Percentiles rank a stretch among this genome's conserved stretches.
These are phyloP conservation scores for Trametes elegans DNA, from an alignment of 768 basidiomycete genomes.

Conservation along the genomic window DNA sequence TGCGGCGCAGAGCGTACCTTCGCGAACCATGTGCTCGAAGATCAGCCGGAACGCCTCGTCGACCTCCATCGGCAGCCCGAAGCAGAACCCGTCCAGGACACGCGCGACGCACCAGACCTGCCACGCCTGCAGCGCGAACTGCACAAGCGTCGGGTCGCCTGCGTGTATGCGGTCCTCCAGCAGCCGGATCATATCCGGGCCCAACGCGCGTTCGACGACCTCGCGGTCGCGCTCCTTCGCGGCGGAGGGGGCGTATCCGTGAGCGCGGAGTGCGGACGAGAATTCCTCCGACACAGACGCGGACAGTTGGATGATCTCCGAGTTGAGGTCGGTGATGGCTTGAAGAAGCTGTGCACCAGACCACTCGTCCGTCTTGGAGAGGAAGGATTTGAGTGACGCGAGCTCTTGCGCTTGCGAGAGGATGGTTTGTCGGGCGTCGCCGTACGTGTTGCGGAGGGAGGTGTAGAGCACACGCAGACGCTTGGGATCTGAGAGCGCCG, in stretches of 20 bases:
- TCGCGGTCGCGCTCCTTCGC: conserved; percentile 28
- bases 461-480: conserved; percentile 24
- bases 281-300: conserved; percentile 34
- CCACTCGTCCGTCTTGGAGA: conserved; percentile 35
- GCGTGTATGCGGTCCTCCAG: conserved; percentile 30
- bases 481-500: conserved; percentile 18
- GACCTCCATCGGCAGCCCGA: conserved; percentile 30
- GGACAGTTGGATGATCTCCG: conserved; percentile 35
- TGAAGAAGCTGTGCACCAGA: conserved; percentile 35
- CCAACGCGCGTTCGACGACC: conserved; percentile 28
- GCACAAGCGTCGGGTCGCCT: conserved; percentile 34
- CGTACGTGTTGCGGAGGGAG: conserved; percentile 26
- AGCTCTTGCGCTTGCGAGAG: conserved; percentile 32
- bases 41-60: conserved; percentile 29
- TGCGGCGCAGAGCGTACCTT: conserved; percentile 22
- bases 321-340: conserved; percentile 33
- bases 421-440: conserved; percentile 24
- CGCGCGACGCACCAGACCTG: conserved; percentile 33
- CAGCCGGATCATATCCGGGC: conserved; percentile 29
- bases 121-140: conserved; percentile 38
- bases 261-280: conserved; percentile 20
- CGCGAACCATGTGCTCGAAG: conserved; percentile 32
- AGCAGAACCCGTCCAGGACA: conserved; percentile 34
- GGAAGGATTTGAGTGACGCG: conserved; percentile 33
- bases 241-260: conserved; percentile 18